phyloP scores from a whole-genome alignment of 2,329 filamentous ascomycete species.

The Penicillium sp. region DNA sequence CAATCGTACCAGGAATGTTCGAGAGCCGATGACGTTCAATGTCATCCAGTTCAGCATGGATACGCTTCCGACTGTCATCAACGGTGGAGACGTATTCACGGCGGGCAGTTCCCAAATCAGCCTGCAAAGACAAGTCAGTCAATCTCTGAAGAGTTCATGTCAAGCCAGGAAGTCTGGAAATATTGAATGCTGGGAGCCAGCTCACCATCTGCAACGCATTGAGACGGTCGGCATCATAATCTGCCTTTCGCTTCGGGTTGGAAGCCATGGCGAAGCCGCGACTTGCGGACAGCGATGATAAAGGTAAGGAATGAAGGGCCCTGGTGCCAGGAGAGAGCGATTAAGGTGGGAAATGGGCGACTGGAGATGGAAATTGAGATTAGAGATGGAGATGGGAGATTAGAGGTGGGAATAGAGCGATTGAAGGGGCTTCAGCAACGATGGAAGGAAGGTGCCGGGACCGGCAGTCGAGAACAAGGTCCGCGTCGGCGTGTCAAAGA shows the following conservation, averaged over 20 bases:
- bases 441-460: too few relatives aligned
- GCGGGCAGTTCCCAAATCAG: constrained; percentile 40
- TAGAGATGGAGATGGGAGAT: too few relatives aligned
- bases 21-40: constrained; percentile 33
- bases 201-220: constrained; percentile 1
- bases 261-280: background rate
- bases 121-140: constrained; percentile 24
- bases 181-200: constrained; percentile 29
- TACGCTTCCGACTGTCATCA: constrained; percentile 22
- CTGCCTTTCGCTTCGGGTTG: too few relatives aligned
- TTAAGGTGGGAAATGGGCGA: background rate
- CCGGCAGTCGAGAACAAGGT: background rate
- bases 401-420: background rate
- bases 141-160: background rate
- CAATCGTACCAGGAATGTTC: constrained; percentile 33
- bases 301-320: background rate
- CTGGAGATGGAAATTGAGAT: background rate
- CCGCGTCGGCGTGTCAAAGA: background rate
- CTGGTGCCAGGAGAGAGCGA: background rate
- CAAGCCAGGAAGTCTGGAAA: constrained; percentile 14
- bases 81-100: constrained; percentile 40
- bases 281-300: background rate
- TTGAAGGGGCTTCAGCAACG: background rate
- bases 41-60: constrained; percentile 19
- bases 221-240: background rate